Conservation (phyloP, 192 early-diverging fungal genomes). For the Podila verticillata region DNA sequence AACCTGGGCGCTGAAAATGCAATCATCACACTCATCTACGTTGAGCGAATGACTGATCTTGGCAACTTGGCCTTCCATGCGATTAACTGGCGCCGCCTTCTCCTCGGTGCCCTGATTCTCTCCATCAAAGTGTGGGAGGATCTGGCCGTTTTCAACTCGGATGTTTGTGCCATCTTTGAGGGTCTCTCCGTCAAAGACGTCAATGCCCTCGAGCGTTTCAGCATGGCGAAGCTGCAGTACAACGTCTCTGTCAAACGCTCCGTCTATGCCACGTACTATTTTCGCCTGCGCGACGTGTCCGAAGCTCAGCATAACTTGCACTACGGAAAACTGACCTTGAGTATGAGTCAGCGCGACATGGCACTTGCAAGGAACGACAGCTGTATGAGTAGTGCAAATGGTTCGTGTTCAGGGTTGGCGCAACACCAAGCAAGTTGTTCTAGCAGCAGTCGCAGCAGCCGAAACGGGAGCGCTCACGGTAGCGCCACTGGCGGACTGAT, state of each 20-base stretch:
- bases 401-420: background rate
- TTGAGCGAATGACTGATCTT: constrained; percentile 74
- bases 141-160: constrained; percentile 85
- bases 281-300: constrained; percentile 65
- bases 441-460: background rate
- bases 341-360: constrained; percentile 34
- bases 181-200: constrained; percentile 73
- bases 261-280: constrained; percentile 73
- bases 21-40: constrained; percentile 71
- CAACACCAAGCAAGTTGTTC: background rate
- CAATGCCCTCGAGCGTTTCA: constrained; percentile 75
- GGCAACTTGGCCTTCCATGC: constrained; percentile 66
- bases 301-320: constrained; percentile 32
- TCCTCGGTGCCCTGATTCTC: constrained; percentile 73
- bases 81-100: constrained; percentile 58
- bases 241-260: constrained; percentile 74
- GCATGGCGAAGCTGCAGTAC: constrained; percentile 68
- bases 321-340: constrained; percentile 28
- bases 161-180: constrained; percentile 82
- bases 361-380: constrained; percentile 1
- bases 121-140: constrained; percentile 91
- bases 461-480: background rate
- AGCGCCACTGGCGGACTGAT: background rate
- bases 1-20: constrained; percentile 67
- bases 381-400: background rate